Base-by-base conservation (phyloP, 345 rosid genomes). In the Hirschfeldia incana region DNA sequence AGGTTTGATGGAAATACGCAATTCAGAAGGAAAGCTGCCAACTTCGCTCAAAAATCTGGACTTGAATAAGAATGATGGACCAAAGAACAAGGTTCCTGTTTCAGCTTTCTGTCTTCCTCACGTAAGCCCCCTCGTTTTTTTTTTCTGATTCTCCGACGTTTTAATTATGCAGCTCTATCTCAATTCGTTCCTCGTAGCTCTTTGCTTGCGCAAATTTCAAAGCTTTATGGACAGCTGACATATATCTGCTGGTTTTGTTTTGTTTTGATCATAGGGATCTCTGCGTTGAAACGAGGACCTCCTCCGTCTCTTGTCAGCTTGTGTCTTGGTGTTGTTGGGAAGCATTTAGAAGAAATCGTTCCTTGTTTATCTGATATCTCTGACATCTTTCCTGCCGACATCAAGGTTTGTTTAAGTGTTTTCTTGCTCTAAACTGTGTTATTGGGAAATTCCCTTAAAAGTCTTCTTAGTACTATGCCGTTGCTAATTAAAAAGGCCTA, bases 311-410 rank as follows among this genome's bases (percentile, higher is more conserved):
- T 94, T 65, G 82, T 89, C 5, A 87, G 83, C 80, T 83, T 92
- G 77, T 94, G 97, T 78, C 88, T 94, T 21, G 97, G 91, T 26
- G 89, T 92, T 83, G 77, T 94, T 66, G 97, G 98, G 21, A 84
- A 55, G 82, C 83, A 94, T 86, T 85, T 94, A 79, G 97, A 94
- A 78, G 98, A 91, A 26, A 83, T 94, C 26, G 70, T 85, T 29
- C 84, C 76, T 9, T 89, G 92, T 64, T 81, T 94, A 85, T 73
- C 72, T 62, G 94, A 88, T 57, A 90, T 94, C 79, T 84, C 92
- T 10, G 26, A 65, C 46, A 70, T 80, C 60, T 84, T 94, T 69
- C 98, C 98, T 3, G 79, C 87, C 0, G 86, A 87, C 76, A 83
- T 92, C 75, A 94, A 91, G 97, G 98, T 92, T 73, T 49, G 7